Percentiles rank a stretch among this genome's conserved stretches.
Conservation (phyloP, 371 early-diverging fungal genomes). For the Mucor saturninus region DNA sequence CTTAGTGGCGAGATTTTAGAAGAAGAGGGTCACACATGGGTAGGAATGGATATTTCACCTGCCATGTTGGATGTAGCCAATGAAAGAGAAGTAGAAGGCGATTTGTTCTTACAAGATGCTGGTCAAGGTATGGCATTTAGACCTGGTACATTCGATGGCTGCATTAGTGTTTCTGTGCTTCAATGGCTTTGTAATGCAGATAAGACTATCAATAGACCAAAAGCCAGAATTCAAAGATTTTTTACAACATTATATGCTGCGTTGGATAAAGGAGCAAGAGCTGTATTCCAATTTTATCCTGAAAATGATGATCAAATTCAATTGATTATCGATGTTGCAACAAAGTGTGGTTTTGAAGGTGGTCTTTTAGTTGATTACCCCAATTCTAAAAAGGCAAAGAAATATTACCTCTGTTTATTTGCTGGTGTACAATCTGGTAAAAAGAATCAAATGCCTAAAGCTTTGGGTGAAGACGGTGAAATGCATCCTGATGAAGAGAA, state of each 20-base stretch:
- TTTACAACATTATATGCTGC: slow-evolving; percentile 93
- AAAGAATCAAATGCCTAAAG: slow-evolving; percentile 75
- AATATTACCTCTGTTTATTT: slow-evolving; percentile 95
- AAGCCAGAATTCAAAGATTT: slow-evolving; percentile 85
- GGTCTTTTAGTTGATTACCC: slow-evolving; percentile 98
- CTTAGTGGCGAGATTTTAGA: slow-evolving; percentile 94
- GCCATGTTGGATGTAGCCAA: slow-evolving; percentile 90
- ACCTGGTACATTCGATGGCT: slow-evolving; percentile 98
- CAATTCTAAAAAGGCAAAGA: slow-evolving; percentile 95
- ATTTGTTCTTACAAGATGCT: slow-evolving; percentile 94
- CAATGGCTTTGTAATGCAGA: slow-evolving; percentile 99
- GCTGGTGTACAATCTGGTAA: slow-evolving; percentile 78
- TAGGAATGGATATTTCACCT: slow-evolving; percentile 96
- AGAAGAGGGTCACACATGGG: slow-evolving; percentile 95
- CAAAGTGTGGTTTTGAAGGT: slow-evolving; percentile 95
- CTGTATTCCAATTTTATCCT: slow-evolving; percentile 99
- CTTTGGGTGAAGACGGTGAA: slow-evolving; percentile 75
- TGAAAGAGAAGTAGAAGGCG: slow-evolving; percentile 89
- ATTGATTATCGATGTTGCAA: slow-evolving; percentile 87
- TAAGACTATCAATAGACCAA: slow-evolving; percentile 82
- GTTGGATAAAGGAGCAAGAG: slow-evolving; percentile 88
- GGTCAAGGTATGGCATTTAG: slow-evolving; percentile 96
- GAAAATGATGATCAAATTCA: slow-evolving; percentile 96
- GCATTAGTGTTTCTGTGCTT: slow-evolving; percentile 95
- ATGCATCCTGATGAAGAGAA: slow-evolving; percentile 58